Evolutionary conservation across 139 green algal genomes (phyloP).

Genomic region (Chlamydomonas incerta): DNA sequence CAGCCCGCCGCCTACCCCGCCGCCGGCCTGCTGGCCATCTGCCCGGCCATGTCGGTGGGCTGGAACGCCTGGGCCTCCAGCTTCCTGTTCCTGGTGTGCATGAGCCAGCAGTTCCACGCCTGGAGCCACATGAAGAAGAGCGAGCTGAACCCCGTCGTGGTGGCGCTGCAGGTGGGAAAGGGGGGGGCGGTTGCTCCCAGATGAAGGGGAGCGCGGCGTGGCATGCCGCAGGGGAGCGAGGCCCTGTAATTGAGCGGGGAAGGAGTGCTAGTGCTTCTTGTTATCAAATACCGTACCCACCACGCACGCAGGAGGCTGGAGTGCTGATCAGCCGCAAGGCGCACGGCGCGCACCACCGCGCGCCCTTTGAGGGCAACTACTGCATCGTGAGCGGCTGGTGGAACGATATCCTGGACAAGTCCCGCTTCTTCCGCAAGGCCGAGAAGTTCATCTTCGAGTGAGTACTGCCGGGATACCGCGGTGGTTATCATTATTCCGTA

Average conservation of each 20-base stretch:
- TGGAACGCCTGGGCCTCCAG: slow-evolving; percentile 75
- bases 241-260: not conserved
- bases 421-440: slow-evolving; percentile 68
- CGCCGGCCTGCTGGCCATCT: slow-evolving; percentile 52
- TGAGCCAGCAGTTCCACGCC: slow-evolving; percentile 97
- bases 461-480: too few species aligned
- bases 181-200: not conserved
- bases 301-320: slow-evolving; percentile 69
- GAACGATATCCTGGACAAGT: slow-evolving; percentile 89
- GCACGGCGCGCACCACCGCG: slow-evolving; percentile 94
- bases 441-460: slow-evolving; percentile 51
- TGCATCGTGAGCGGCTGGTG: slow-evolving; percentile 95
- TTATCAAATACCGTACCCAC: too few species aligned
- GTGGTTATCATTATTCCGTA: too few species aligned
- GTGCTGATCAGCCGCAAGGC: slow-evolving; percentile 84
- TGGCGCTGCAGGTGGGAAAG: slow-evolving; percentile 75
- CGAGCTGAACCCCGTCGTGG: slow-evolving; percentile 80
- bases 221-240: not conserved
- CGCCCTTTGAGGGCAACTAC: slow-evolving; percentile 97
- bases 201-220: not conserved
- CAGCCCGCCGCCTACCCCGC: slow-evolving; percentile 54
- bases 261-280: not conserved
- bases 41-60: slow-evolving; percentile 49
- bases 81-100: slow-evolving; percentile 86
- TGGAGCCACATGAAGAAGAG: slow-evolving; percentile 95